phyloP scores from a whole-genome alignment of 371 early-diverging fungal genomes.

The Fennellomyces sp. region DNA sequence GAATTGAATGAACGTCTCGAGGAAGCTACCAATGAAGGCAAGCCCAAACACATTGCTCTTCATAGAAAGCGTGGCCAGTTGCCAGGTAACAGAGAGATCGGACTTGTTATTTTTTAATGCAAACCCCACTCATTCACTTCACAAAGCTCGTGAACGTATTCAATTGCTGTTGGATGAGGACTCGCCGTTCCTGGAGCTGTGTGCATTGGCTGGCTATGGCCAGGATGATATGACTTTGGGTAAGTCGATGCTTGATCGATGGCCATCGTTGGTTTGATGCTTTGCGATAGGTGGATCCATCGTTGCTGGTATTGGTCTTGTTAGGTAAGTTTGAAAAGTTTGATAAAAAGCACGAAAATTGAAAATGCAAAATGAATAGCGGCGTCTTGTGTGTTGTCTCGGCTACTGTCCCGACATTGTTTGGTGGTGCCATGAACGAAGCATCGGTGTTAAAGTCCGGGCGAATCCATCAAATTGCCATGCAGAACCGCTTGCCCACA shows the following conservation, averaged over 20 bases:
- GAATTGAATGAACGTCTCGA: constrained; percentile 58
- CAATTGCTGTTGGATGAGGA: constrained; percentile 74
- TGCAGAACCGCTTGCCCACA: constrained; percentile 64
- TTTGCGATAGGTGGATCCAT: constrained; percentile 66
- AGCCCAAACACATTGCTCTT: constrained; percentile 53
- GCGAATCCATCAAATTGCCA: constrained; percentile 60
- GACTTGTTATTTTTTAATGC: constrained; percentile 1
- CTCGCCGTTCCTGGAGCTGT: constrained; percentile 76
- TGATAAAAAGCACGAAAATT: neutral
- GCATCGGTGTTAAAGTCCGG: constrained; percentile 56
- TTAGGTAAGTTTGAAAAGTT: constrained; percentile 47
- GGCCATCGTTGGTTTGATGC: neutral
- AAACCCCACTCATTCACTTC: constrained; percentile 3
- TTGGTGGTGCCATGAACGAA: constrained; percentile 74
- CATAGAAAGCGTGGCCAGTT: constrained; percentile 71
- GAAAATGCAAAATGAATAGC: constrained; percentile 22
- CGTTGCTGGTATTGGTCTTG: constrained; percentile 73
- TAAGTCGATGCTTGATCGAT: constrained; percentile 11
- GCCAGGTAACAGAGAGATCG: constrained; percentile 48
- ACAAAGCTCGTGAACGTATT: constrained; percentile 66
- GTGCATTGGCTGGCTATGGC: constrained; percentile 69
- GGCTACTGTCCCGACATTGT: constrained; percentile 70
- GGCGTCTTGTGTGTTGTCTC: constrained; percentile 70
- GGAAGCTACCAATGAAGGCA: constrained; percentile 65
- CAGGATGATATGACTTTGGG: constrained; percentile 75